Conservation (phyloP, 1,284 basidiomycete species). For the Exobasidium cylindrosporum region DNA sequence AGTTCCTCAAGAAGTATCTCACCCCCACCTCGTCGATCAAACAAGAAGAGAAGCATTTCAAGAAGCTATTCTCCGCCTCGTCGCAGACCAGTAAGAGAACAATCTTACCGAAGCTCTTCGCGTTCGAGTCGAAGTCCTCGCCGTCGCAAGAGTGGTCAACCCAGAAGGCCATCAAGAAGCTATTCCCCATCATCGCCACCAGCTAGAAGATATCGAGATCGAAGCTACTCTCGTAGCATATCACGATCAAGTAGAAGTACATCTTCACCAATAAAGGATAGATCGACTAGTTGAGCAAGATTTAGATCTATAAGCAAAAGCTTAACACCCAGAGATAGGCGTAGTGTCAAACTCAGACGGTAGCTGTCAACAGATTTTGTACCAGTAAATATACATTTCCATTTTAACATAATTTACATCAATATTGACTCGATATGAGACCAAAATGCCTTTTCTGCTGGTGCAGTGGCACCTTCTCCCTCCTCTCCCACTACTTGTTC, state of each 20-base stretch:
- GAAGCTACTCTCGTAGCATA: background rate
- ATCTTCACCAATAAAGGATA: background rate
- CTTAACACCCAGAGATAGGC: no score
- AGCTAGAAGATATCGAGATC: background rate
- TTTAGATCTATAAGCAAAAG: no score
- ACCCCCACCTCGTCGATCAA: no score
- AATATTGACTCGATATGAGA: background rate
- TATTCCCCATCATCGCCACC: no score
- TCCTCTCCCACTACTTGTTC: constrained; percentile 9
- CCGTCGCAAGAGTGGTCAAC: background rate
- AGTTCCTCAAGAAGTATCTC: background rate
- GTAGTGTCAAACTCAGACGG: no score
- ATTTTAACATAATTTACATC: background rate
- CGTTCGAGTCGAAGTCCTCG: no score
- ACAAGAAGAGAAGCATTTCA: background rate
- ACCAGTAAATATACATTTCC: background rate
- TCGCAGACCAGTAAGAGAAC: background rate
- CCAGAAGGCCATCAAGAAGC: background rate
- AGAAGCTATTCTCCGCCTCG: background rate
- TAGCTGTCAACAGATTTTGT: no score
- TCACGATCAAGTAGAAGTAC: background rate
- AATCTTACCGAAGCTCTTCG: no score
- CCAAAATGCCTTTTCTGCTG: constrained; percentile 4
- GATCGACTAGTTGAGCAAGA: no score
- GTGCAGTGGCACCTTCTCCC: background rate